Percentiles rank a stretch among this genome's conserved stretches.
Evolutionary conservation across 495 filamentous ascomycete genomes (phyloP).

Genomic region (Trichoderma erinaceum): DNA sequence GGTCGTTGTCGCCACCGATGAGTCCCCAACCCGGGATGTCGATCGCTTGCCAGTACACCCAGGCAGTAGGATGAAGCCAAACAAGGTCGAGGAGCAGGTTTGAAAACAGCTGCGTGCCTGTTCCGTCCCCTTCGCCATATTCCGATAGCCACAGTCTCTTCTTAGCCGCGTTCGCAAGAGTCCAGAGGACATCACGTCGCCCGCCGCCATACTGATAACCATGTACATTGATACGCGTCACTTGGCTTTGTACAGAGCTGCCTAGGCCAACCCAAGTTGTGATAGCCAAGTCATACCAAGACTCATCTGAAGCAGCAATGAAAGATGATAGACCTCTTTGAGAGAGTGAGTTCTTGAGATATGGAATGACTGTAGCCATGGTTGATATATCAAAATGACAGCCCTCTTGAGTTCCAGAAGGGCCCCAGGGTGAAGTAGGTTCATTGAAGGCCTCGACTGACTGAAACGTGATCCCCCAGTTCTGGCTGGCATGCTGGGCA

Average conservation of each 20-base stretch:
- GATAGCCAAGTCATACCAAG: conserved; percentile 28
- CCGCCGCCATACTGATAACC: conserved; percentile 33
- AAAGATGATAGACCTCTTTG: conserved; percentile 24
- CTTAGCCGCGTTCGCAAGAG: conserved; percentile 19
- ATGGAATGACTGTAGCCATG: conserved; percentile 24
- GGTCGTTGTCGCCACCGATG: conserved; percentile 29
- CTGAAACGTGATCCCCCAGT: conserved; percentile 30
- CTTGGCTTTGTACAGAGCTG: conserved; percentile 21
- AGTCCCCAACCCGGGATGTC: conserved; percentile 34
- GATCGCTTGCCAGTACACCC: conserved; percentile 38
- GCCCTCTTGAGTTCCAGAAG: conserved; percentile 32
- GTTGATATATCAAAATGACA: conserved; percentile 29
- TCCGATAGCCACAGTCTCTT: conserved; percentile 13
- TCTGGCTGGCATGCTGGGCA: conserved; percentile 31
- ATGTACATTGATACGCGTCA: conserved; percentile 34
- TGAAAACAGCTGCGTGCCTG: conserved; percentile 25
- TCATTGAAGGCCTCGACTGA: conserved; percentile 37
- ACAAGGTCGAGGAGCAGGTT: conserved; percentile 33
- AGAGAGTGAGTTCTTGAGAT: conserved; percentile 26
- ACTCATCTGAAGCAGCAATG: conserved; percentile 31
- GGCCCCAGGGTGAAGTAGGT: conserved; percentile 29
- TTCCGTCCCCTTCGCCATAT: conserved; percentile 22
- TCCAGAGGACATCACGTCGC: conserved; percentile 24
- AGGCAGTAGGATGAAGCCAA: conserved; percentile 34
- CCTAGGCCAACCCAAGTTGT: conserved; percentile 26